Evolutionary conservation across 768 basidiomycete genomes (phyloP), one percentile per base, ranked within the genome.

Genomic region (Boletellus sp.): DNA sequence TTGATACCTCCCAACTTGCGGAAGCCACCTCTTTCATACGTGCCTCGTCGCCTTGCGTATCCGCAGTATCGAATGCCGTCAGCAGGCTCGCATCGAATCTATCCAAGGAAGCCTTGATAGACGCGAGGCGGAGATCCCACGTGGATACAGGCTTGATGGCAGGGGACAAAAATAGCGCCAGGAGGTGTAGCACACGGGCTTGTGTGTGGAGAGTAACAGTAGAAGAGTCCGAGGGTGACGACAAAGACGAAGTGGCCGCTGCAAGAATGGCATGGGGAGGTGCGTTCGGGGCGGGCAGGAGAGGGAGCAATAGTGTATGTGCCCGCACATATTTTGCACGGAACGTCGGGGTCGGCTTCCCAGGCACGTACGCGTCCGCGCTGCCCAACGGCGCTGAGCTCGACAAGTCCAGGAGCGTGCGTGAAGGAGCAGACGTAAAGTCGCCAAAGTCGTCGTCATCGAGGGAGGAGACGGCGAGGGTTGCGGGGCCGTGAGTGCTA

Each of bases 381-480:
- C 17, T 52, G 33, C 22, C 50, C 35, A 50, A 45, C 36, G 32
- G 62, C 1, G 46, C 34, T 1, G 45, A 41, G 46, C 40, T 13
- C 9, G 56, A 54, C 31, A 64, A 45, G 32, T 64, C 65, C 33
- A 66, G 17, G 31, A 65, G 56, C 11, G 51, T 40, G 16, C 37
- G 47, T 0, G 54, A 45, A n/a, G 50, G 28, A 58, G 78, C 76
- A 0, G 76, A 72, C 1, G 86, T 78, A 63, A 93, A 91, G 62
- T 94, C 92, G 4, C 92, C 94, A 69, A 95, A 95, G 22, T 92
- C 91, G 58, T 94, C 90, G 52, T 91, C 87, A 45, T 77, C 64
- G 35, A 68, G 51, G 12, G 66, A 64, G 33, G 61, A 65, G 15
- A 84, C 81, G 10, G 76, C 59, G 24, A 86, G 77, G 1, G 79